These are phyloP conservation scores for Leucogyrophana mollusca DNA, from an alignment of 768 basidiomycete genomes.

Conservation along the genomic window DNA sequence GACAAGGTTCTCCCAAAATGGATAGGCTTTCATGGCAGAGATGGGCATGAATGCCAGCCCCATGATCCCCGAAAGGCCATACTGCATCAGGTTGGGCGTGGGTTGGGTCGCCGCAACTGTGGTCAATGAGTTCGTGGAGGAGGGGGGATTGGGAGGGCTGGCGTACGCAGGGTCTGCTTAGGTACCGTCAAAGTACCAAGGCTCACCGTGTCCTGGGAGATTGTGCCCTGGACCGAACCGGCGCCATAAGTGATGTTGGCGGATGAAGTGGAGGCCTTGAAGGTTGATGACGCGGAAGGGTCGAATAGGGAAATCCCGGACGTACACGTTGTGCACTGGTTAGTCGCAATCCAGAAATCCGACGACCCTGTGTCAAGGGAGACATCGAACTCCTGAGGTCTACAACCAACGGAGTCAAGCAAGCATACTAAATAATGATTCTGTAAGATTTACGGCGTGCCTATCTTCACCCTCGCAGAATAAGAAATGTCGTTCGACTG, in stretches of 20 bases:
- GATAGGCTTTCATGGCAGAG: slow-evolving; percentile 47
- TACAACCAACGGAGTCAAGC: no score
- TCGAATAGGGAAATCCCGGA: slow-evolving; percentile 41
- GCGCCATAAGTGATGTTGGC: slow-evolving; percentile 59
- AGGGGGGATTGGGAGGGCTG: background rate
- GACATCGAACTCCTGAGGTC: background rate
- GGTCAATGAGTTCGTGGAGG: background rate
- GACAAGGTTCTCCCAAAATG: slow-evolving; percentile 60
- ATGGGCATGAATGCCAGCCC: slow-evolving; percentile 63
- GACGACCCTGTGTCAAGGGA: background rate
- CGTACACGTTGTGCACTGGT: slow-evolving; percentile 41
- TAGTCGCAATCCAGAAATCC: slow-evolving; percentile 80
- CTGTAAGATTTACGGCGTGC: slow-evolving; percentile 72
- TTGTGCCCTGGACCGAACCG: slow-evolving; percentile 53
- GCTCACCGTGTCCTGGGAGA: slow-evolving; percentile 54
- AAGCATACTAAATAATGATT: no score
- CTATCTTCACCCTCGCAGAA: slow-evolving; percentile 51
- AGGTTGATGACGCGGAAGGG: slow-evolving; percentile 32
- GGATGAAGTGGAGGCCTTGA: slow-evolving; percentile 19
- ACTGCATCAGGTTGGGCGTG: slow-evolving; percentile 44
- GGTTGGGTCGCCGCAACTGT: slow-evolving; percentile 56
- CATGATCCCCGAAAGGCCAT: slow-evolving; percentile 60
- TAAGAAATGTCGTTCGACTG: slow-evolving; percentile 39
- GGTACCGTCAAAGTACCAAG: slow-evolving; percentile 59
- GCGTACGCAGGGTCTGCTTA: slow-evolving; percentile 50